Conservation (phyloP, 169 alveolate species). For the Babesia bigemina region DNA sequence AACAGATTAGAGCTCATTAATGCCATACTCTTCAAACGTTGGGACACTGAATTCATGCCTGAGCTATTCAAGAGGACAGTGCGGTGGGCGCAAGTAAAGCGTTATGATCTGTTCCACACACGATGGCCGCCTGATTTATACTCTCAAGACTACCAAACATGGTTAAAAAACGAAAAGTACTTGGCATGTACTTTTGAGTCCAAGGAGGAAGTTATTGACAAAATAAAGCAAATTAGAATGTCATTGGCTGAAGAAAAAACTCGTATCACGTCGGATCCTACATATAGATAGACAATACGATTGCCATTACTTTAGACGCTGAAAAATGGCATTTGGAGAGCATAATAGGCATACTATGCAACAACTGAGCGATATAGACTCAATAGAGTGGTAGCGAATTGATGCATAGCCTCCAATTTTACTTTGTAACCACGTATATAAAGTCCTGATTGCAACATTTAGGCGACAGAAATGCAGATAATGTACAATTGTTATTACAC, state of each 20-base stretch:
- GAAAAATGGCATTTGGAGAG: too few species aligned
- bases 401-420: too few species aligned
- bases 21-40: constrained; percentile 75
- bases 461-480: too few species aligned
- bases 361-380: too few species aligned
- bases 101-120: constrained; percentile 73
- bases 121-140: constrained; percentile 78
- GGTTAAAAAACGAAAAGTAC: constrained; percentile 78
- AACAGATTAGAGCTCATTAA: constrained; percentile 78
- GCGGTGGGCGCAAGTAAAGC: constrained; percentile 82
- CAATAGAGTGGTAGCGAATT: too few species aligned
- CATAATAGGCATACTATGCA: too few species aligned
- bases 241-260: constrained; percentile 37
- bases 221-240: constrained; percentile 66
- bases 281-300: not conserved
- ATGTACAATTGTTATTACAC: too few species aligned
- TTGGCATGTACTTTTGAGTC: constrained; percentile 78
- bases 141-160: constrained; percentile 69
- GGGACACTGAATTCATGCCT: constrained; percentile 81
- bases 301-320: not conserved
- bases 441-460: too few species aligned
- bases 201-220: constrained; percentile 79
- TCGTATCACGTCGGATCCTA: not conserved
- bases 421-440: too few species aligned
- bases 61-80: constrained; percentile 80